phyloP scores from a whole-genome alignment of 257 asterid species.

The Lavandula angustifolia region DNA sequence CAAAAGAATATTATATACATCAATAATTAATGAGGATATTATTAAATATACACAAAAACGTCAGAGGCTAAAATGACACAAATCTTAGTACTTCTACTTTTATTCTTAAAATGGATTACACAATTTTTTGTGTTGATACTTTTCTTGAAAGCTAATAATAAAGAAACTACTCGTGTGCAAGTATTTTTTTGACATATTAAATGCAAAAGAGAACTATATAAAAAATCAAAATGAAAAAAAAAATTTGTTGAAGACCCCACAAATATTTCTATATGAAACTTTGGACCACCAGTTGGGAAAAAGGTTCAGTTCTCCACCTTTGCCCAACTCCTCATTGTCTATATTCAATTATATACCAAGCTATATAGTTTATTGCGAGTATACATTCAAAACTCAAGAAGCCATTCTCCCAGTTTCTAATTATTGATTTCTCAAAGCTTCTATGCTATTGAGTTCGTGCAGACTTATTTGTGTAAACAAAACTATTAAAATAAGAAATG shows the following conservation, averaged over 20 bases:
- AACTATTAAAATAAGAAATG: not conserved
- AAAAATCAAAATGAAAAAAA: slow-evolving; percentile 13
- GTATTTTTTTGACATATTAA: slow-evolving; percentile 29
- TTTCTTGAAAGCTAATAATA: slow-evolving; percentile 16
- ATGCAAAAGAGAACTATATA: slow-evolving; percentile 4
- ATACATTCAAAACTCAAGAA: slow-evolving; percentile 30
- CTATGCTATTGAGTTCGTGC: not conserved
- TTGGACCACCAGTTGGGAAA: slow-evolving; percentile 39
- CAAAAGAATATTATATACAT: too few relatives aligned
- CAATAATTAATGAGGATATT: not conserved
- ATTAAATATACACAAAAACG: slow-evolving; percentile 15
- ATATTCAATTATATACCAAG: slow-evolving; percentile 16
- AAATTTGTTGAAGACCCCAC: slow-evolving; percentile 23
- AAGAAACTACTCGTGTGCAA: slow-evolving; percentile 40
- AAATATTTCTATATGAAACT: slow-evolving; percentile 31
- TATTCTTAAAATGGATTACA: slow-evolving; percentile 4
- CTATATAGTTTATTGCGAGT: not conserved
- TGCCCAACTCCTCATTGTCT: slow-evolving; percentile 50
- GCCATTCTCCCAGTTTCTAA: slow-evolving; percentile 18
- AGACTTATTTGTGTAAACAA: not conserved
- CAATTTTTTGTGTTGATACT: slow-evolving; percentile 7
- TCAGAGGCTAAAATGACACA: not conserved
- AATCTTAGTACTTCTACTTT: not conserved
- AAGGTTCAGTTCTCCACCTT: slow-evolving; percentile 40
- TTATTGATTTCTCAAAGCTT: not conserved